Percentiles rank a stretch among this genome's conserved stretches.
Conservation (phyloP, 2,329 filamentous ascomycete species). For the Trichothecium roseum region DNA sequence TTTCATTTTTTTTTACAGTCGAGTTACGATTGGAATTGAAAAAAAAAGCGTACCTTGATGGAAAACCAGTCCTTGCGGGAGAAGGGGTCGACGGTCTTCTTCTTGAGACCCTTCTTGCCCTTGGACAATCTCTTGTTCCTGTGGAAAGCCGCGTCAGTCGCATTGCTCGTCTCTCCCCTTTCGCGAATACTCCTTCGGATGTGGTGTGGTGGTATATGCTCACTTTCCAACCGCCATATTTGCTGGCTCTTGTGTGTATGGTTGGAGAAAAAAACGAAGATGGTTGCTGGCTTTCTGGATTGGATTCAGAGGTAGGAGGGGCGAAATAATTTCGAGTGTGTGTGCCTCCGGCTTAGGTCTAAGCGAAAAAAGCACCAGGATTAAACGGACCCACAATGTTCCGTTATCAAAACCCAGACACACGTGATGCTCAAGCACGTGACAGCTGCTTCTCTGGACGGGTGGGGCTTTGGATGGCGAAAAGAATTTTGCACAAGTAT, state of each 20-base stretch:
- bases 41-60: conserved; percentile 60
- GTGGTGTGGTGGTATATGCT: conserved; percentile 15
- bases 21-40: background rate
- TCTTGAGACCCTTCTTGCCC: conserved; percentile 99
- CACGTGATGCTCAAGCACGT: too few relatives aligned
- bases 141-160: conserved; percentile 6
- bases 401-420: too few relatives aligned
- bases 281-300: conserved; percentile 28
- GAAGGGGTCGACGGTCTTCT: conserved; percentile 97
- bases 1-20: background rate
- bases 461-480: too few relatives aligned
- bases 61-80: conserved; percentile 98
- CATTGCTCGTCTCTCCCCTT: background rate
- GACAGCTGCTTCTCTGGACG: too few relatives aligned
- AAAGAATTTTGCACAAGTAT: too few relatives aligned
- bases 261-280: conserved; percentile 24
- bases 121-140: conserved; percentile 99
- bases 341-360: conserved; percentile 26
- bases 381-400: too few relatives aligned
- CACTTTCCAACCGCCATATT: conserved; percentile 54
- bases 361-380: conserved; percentile 19
- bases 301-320: conserved; percentile 23
- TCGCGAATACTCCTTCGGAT: background rate
- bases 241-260: conserved; percentile 36
- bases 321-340: conserved; percentile 30